Percentiles rank a stretch among this genome's conserved stretches.
Conservation (phyloP, 2,329 filamentous ascomycete genomes). For the Fusarium tricinctum region DNA sequence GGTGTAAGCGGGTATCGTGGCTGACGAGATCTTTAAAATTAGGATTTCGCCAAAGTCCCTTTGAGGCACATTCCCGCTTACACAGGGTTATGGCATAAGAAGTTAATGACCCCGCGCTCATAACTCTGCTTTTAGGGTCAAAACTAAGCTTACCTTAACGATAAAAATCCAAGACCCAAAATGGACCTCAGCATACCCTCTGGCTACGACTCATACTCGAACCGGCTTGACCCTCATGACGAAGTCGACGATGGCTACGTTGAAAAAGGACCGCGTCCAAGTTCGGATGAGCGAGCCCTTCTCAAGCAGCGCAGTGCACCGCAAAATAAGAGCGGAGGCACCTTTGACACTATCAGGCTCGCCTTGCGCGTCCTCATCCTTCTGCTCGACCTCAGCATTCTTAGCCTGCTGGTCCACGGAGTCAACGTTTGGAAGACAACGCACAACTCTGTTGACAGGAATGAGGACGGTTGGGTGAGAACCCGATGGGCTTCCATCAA, state of each 20-base stretch:
- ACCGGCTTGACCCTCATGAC: constrained; percentile 23
- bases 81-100: neutral
- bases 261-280: neutral
- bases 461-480: constrained; percentile 22
- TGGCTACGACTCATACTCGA: constrained; percentile 21
- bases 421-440: constrained; percentile 15
- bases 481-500: constrained; percentile 13
- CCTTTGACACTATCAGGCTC: constrained; percentile 2
- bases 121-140: neutral
- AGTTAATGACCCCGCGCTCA: neutral
- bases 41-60: neutral
- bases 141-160: neutral
- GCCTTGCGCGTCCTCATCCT: constrained; percentile 7
- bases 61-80: too few relatives aligned
- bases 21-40: neutral
- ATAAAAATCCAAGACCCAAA: neutral
- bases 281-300: neutral
- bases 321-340: neutral
- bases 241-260: neutral
- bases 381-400: constrained; percentile 12
- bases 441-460: constrained; percentile 20
- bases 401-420: constrained; percentile 3
- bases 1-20: neutral
- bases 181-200: constrained; percentile 20
- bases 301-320: constrained; percentile 7